These are phyloP conservation scores for Nicotiana knightiana DNA, from an alignment of 257 asterid species.

Conservation along the genomic window DNA sequence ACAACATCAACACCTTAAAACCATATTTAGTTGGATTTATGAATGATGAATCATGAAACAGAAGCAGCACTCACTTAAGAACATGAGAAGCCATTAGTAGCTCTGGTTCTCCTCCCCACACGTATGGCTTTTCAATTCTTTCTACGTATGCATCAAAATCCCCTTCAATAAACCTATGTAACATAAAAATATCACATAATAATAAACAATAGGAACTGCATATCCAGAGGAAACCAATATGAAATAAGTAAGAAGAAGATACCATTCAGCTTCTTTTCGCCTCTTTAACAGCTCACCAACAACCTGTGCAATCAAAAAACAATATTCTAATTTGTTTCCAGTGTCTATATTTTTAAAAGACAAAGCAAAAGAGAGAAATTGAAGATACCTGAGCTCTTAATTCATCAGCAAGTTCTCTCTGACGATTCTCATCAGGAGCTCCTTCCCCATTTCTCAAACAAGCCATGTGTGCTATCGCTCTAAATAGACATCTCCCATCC, in stretches of 20 bases:
- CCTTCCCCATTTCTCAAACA: slow-evolving; percentile 61
- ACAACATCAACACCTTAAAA: neutral
- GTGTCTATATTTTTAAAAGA: neutral
- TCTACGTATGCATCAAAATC: slow-evolving; percentile 74
- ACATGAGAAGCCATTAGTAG: slow-evolving; percentile 83
- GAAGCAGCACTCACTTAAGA: slow-evolving; percentile 46
- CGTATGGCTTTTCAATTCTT: slow-evolving; percentile 60
- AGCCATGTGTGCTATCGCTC: slow-evolving; percentile 79
- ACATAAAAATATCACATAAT: neutral
- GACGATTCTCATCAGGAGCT: slow-evolving; percentile 66
- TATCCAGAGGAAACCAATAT: neutral
- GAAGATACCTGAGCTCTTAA: slow-evolving; percentile 66
- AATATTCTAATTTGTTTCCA: neutral
- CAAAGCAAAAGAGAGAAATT: neutral
- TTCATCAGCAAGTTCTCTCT: slow-evolving; percentile 79
- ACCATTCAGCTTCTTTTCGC: slow-evolving; percentile 84
- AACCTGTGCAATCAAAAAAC: slow-evolving; percentile 33
- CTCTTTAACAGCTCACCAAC: slow-evolving; percentile 76
- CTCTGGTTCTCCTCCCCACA: slow-evolving; percentile 96
- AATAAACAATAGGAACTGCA: neutral
- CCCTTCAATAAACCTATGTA: slow-evolving; percentile 63
- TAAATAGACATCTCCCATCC: slow-evolving; percentile 77
- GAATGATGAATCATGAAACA: neutral
- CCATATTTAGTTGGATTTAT: neutral
- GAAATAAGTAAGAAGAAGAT: neutral